phyloP scores from a whole-genome alignment of 371 early-diverging fungal genomes.

The Apophysomyces ossiformis region DNA sequence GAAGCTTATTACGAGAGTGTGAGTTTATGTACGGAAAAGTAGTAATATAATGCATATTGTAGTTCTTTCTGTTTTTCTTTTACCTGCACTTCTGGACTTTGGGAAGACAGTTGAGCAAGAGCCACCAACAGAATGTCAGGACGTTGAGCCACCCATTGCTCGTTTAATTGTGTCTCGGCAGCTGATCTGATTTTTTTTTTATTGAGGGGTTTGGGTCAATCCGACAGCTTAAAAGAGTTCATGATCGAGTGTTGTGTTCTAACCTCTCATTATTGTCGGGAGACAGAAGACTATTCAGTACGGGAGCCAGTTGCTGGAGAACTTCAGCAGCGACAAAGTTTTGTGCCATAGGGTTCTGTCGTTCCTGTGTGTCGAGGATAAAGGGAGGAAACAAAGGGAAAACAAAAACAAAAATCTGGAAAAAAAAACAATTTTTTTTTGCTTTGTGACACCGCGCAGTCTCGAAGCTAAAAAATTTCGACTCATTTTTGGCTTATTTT shows the following conservation, averaged over 20 bases:
- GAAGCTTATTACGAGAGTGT: conserved; percentile 57
- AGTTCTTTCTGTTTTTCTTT: not conserved
- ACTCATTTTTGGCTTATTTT: conserved; percentile 7
- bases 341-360: conserved; percentile 40
- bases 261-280: conserved; percentile 60
- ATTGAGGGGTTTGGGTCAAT: too few relatives aligned
- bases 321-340: conserved; percentile 59
- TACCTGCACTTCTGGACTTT: conserved; percentile 61
- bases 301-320: conserved; percentile 61
- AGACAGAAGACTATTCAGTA: conserved; percentile 64
- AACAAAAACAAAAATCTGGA: conserved; percentile 18
- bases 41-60: too few relatives aligned
- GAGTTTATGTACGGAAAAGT: too few relatives aligned
- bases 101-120: conserved; percentile 65
- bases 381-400: conserved; percentile 18
- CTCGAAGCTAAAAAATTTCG: conserved; percentile 10
- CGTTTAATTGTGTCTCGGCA: conserved; percentile 76
- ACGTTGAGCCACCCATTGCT: conserved; percentile 72
- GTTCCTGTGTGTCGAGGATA: conserved; percentile 14
- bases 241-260: not conserved
- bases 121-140: conserved; percentile 72
- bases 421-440: conserved; percentile 28
- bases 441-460: conserved; percentile 7
- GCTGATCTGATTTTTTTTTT: conserved; percentile 47
- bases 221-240: not conserved